Percentiles rank a stretch among this genome's conserved stretches.
These are phyloP conservation scores for Plectosphaerella cucumerina DNA, from an alignment of 2,329 filamentous ascomycete genomes.

Conservation along the genomic window DNA sequence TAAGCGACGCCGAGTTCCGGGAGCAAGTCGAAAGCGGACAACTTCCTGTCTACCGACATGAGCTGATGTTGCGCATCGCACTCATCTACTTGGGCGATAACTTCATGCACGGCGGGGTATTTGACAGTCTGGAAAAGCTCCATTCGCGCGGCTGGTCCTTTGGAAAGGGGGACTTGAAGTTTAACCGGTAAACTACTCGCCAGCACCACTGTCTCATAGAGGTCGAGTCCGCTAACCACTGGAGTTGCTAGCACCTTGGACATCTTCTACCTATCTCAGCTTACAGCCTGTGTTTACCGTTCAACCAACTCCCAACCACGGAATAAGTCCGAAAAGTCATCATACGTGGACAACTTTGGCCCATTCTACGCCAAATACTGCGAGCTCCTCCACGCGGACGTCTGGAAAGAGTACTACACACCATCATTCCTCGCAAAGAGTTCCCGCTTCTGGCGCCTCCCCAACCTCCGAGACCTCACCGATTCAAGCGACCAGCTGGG, in stretches of 20 bases:
- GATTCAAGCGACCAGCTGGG: constrained; percentile 6
- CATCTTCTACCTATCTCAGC: constrained; percentile 11
- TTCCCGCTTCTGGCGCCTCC: constrained; percentile 9
- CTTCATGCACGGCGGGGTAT: constrained; percentile 8
- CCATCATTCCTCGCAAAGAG: constrained; percentile 15
- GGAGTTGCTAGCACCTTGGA: constrained; percentile 9
- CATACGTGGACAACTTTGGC: constrained; percentile 4
- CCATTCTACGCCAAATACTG: constrained; percentile 7
- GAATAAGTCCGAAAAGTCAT: constrained; percentile 1
- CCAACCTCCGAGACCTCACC: constrained; percentile 7
- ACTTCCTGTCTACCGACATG: constrained; percentile 4
- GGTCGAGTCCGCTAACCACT: neutral
- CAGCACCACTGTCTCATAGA: neutral
- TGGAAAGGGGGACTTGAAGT: constrained; percentile 4
- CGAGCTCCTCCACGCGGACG: neutral
- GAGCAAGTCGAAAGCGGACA: constrained; percentile 6
- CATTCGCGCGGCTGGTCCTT: constrained; percentile 9
- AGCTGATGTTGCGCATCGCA: constrained; percentile 9
- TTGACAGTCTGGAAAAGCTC: constrained; percentile 8
- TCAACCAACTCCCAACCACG: constrained; percentile 4
- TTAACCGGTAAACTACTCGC: constrained; percentile 4
- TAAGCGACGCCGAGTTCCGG: no score
- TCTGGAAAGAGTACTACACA: constrained; percentile 4
- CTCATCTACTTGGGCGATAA: constrained; percentile 8
- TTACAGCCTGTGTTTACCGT: constrained; percentile 9